Conservation (phyloP, 306 rosid genomes). For the Lablab purpureus region DNA sequence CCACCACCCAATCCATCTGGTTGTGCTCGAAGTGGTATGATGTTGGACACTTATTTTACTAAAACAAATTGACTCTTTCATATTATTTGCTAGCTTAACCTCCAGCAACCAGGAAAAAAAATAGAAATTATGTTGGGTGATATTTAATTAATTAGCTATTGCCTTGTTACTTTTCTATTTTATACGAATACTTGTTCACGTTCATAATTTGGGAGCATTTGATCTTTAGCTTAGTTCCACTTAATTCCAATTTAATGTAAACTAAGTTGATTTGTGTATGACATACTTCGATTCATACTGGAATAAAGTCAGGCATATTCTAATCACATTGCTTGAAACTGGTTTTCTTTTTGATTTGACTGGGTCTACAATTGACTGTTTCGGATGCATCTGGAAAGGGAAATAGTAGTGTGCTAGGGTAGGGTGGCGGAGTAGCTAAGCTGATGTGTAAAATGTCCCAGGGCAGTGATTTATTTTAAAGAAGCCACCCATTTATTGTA, state of each 20-base stretch:
- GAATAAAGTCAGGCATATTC: neutral
- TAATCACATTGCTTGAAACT: slow-evolving; percentile 15
- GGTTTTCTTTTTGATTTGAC: neutral
- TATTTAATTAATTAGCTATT: slow-evolving; percentile 11
- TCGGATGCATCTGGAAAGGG: slow-evolving; percentile 22
- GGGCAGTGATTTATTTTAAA: neutral
- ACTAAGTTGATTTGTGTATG: slow-evolving; percentile 14
- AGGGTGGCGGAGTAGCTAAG: slow-evolving; percentile 18
- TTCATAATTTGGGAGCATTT: slow-evolving; percentile 3
- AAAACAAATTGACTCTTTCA: slow-evolving; percentile 6
- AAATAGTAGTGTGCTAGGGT: slow-evolving; percentile 34
- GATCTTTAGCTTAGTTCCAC: neutral
- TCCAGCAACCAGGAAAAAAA: slow-evolving; percentile 8
- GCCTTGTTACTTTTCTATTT: slow-evolving; percentile 25
- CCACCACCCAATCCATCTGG: slow-evolving; percentile 94
- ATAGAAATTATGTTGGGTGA: neutral
- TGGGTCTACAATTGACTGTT: slow-evolving; percentile 9
- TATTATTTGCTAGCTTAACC: slow-evolving; percentile 36
- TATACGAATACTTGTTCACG: neutral
- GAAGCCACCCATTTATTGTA: neutral
- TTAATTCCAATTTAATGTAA: slow-evolving; percentile 13
- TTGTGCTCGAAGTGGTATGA: slow-evolving; percentile 95
- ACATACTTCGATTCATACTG: neutral
- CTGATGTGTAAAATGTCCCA: neutral
- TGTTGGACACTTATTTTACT: slow-evolving; percentile 37